phyloP scores from a whole-genome alignment of 2,329 filamentous ascomycete species.

The Talaromyces atroroseus region DNA sequence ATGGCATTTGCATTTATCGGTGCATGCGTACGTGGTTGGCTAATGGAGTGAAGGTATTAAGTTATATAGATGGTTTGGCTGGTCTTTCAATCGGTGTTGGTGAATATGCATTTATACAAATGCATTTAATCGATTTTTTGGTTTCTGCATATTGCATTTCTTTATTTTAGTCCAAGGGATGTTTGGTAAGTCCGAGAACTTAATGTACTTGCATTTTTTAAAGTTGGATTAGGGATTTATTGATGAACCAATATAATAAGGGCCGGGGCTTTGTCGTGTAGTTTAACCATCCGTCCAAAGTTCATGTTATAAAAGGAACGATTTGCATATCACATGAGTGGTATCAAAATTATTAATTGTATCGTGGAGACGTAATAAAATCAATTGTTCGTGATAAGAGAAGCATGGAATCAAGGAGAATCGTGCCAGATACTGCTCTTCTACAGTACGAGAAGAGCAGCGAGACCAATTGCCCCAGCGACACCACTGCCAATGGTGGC shows the following conservation, averaged over 20 bases:
- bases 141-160: neutral
- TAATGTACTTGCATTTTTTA: neutral
- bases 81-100: neutral
- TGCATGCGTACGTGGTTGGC: neutral
- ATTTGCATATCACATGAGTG: constrained; percentile 2
- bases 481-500: constrained; percentile 28
- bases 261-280: neutral
- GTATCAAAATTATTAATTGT: constrained; percentile 5
- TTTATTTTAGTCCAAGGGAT: neutral
- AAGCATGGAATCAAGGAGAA: neutral
- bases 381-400: neutral
- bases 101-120: neutral
- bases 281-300: neutral
- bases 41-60: neutral
- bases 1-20: neutral
- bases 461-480: constrained; percentile 38
- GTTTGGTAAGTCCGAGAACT: too few relatives aligned
- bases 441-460: constrained; percentile 39
- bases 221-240: neutral
- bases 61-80: neutral
- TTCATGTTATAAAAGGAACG: constrained; percentile 6
- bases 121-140: neutral
- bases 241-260: neutral
- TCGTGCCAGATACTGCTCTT: neutral
- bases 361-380: constrained; percentile 11